phyloP scores from a whole-genome alignment of 768 basidiomycete species.

The Suillus placidus region DNA sequence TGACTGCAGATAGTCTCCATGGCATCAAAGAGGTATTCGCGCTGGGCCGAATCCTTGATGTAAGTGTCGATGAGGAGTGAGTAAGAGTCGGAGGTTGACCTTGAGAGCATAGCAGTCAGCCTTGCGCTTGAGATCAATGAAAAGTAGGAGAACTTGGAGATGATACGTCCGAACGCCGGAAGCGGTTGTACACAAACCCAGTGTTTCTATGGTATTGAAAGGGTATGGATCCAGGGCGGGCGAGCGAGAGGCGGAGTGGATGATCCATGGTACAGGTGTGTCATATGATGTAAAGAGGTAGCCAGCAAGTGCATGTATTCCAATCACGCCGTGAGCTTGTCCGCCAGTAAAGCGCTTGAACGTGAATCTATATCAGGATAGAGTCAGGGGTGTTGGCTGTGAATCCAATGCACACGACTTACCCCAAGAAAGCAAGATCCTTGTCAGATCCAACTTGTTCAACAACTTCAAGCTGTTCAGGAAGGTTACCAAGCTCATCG shows the following conservation, averaged over 20 bases:
- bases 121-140: no score
- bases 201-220: constrained; percentile 30
- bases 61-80: no score
- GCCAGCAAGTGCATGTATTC: neutral
- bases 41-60: no score
- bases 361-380: constrained; percentile 59
- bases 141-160: constrained; percentile 82
- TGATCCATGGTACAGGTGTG: constrained; percentile 3
- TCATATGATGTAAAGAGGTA: constrained; percentile 11
- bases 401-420: constrained; percentile 23
- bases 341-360: constrained; percentile 69
- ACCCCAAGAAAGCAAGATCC: constrained; percentile 70
- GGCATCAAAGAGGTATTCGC: no score
- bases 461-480: constrained; percentile 59
- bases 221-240: constrained; percentile 26
- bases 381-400: constrained; percentile 11
- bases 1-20: no score
- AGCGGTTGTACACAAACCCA: constrained; percentile 25
- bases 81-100: no score
- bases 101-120: no score
- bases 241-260: neutral
- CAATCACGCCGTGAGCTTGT: constrained; percentile 3
- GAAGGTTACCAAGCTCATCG: constrained; percentile 80
- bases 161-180: constrained; percentile 46
- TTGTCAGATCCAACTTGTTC: constrained; percentile 68